Evolutionary conservation across 768 basidiomycete species (phyloP).

Genomic region (Mycena floridula): DNA sequence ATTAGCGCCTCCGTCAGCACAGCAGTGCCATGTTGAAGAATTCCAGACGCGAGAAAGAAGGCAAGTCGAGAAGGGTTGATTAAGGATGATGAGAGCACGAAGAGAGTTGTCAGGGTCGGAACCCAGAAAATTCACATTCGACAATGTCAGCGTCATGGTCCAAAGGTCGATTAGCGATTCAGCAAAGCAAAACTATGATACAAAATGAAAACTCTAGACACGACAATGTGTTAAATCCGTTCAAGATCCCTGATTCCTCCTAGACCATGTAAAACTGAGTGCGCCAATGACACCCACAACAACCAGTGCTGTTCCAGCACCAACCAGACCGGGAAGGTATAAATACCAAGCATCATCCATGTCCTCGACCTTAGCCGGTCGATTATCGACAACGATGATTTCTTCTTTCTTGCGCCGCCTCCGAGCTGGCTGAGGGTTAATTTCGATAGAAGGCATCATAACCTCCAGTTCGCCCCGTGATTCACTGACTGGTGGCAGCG

Average conservation of each 20-base stretch:
- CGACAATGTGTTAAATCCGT: neutral
- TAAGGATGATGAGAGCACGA: slow-evolving; percentile 80
- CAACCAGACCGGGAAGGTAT: slow-evolving; percentile 72
- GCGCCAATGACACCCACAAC: slow-evolving; percentile 77
- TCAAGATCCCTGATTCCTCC: slow-evolving; percentile 59
- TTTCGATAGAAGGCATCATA: slow-evolving; percentile 66
- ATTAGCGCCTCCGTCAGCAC: slow-evolving; percentile 90
- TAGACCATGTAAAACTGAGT: slow-evolving; percentile 63
- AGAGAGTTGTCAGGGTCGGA: too few species aligned
- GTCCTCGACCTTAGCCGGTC: slow-evolving; percentile 44
- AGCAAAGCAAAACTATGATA: neutral
- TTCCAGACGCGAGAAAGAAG: slow-evolving; percentile 62
- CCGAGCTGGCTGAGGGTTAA: slow-evolving; percentile 27
- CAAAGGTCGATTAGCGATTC: too few species aligned
- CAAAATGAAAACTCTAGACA: slow-evolving; percentile 1
- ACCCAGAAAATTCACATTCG: too few species aligned
- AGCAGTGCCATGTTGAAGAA: slow-evolving; percentile 46
- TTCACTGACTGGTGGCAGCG: slow-evolving; percentile 45
- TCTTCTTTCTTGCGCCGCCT: slow-evolving; percentile 56
- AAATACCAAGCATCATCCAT: slow-evolving; percentile 75
- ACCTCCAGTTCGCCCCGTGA: slow-evolving; percentile 31
- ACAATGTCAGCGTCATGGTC: too few species aligned
- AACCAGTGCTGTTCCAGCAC: slow-evolving; percentile 77
- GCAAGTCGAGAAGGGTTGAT: slow-evolving; percentile 71
- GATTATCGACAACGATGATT: slow-evolving; percentile 33